These are phyloP conservation scores for Kluyveromyces nonfermentans DNA, from an alignment of 805 yeast genomes.

Conservation along the genomic window DNA sequence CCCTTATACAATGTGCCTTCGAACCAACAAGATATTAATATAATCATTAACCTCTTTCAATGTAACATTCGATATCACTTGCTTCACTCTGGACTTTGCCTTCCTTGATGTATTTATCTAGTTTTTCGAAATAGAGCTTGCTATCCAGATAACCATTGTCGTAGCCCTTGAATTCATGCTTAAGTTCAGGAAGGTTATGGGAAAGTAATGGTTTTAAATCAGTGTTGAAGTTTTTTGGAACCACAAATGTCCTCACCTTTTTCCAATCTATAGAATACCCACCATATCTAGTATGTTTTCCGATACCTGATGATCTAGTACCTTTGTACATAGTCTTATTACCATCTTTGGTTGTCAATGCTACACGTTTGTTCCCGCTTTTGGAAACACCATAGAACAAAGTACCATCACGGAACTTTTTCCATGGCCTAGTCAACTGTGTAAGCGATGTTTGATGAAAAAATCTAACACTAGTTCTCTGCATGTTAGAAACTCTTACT, in stretches of 20 bases:
- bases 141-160: slow-evolving; percentile 65
- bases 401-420: slow-evolving; percentile 71
- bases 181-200: slow-evolving; percentile 59
- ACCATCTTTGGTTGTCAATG: slow-evolving; percentile 87
- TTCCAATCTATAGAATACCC: slow-evolving; percentile 70
- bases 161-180: slow-evolving; percentile 62
- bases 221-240: slow-evolving; percentile 43
- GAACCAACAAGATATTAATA: background rate
- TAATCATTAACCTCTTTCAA: slow-evolving; percentile 20
- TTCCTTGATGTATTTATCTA: slow-evolving; percentile 64
- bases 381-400: slow-evolving; percentile 73
- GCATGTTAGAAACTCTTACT: slow-evolving; percentile 31
- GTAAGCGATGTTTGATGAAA: slow-evolving; percentile 40
- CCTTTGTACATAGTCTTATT: slow-evolving; percentile 93
- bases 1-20: background rate
- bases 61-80: slow-evolving; percentile 18
- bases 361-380: slow-evolving; percentile 72
- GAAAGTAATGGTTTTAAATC: slow-evolving; percentile 70
- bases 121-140: slow-evolving; percentile 58
- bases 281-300: slow-evolving; percentile 66
- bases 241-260: slow-evolving; percentile 85
- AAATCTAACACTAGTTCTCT: slow-evolving; percentile 35
- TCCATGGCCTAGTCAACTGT: slow-evolving; percentile 79
- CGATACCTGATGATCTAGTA: slow-evolving; percentile 91
- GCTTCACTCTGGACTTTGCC: slow-evolving; percentile 43